Conservation (phyloP, 768 basidiomycete species). For the Leccinum broughii region DNA sequence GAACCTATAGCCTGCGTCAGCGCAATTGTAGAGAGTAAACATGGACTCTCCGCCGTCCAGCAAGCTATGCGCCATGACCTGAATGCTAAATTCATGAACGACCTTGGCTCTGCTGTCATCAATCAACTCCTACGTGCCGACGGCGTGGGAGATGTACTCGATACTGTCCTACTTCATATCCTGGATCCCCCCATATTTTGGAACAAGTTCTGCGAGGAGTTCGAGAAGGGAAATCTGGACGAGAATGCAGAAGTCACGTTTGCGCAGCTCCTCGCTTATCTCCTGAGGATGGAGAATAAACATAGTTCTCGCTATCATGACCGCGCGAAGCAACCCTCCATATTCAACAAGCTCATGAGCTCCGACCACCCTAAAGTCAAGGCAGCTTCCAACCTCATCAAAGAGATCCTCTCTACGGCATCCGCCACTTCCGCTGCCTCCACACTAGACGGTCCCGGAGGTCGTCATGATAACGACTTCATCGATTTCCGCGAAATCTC, state of each 20-base stretch:
- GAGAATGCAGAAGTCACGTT: constrained; percentile 40
- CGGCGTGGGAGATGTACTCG: constrained; percentile 39
- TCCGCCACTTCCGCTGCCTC: constrained; percentile 21
- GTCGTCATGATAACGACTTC: constrained; percentile 71
- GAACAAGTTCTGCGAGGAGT: constrained; percentile 38
- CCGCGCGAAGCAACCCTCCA: constrained; percentile 34
- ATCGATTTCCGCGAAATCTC: constrained; percentile 57
- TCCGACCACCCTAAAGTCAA: constrained; percentile 30
- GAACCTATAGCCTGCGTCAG: constrained; percentile 40
- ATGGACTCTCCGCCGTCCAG: constrained; percentile 42
- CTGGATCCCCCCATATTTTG: constrained; percentile 56
- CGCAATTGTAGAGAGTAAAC: constrained; percentile 36
- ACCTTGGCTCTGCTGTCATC: constrained; percentile 37
- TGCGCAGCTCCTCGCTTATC: constrained; percentile 50
- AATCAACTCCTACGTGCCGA: constrained; percentile 40
- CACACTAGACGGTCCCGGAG: constrained; percentile 46
- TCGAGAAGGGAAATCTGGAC: constrained; percentile 34
- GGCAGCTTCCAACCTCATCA: constrained; percentile 39
- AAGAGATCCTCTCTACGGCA: constrained; percentile 37
- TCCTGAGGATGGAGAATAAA: constrained; percentile 42
- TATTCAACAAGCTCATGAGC: constrained; percentile 26
- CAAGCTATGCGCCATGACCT: constrained; percentile 43
- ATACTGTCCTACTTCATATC: constrained; percentile 40
- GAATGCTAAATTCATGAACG: constrained; percentile 43
- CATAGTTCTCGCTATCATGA: constrained; percentile 39